Evolutionary conservation across 257 asterid genomes (phyloP).

Genomic region (Leptodermis oblonga): DNA sequence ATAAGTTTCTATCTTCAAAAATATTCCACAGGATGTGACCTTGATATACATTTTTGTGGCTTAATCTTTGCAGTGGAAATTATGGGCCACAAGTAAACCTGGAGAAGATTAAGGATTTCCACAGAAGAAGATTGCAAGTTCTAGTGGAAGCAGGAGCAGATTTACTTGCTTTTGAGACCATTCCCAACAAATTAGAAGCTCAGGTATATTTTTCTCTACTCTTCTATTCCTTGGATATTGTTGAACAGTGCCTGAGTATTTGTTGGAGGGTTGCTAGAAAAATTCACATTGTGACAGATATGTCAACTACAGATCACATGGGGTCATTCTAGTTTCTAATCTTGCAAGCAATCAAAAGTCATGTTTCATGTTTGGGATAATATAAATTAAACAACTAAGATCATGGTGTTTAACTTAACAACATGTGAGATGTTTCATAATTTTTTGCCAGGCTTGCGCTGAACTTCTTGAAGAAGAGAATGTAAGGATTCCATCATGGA

Average conservation of each 20-base stretch:
- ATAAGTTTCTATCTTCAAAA: background rate
- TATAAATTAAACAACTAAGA: too few species aligned
- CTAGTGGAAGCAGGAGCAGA: conserved; percentile 74
- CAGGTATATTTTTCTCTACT: conserved; percentile 34
- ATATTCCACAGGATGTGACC: background rate
- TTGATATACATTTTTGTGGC: background rate
- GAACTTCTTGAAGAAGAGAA: conserved; percentile 73
- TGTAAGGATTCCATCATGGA: conserved; percentile 73
- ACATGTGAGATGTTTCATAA: background rate
- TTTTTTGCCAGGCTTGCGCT: conserved; percentile 52
- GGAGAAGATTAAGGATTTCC: conserved; percentile 69
- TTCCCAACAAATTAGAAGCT: conserved; percentile 87
- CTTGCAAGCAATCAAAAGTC: conserved; percentile 8
- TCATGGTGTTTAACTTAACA: too few species aligned
- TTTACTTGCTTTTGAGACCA: conserved; percentile 81
- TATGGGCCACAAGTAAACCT: conserved; percentile 45
- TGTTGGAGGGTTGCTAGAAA: background rate
- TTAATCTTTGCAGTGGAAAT: conserved; percentile 45
- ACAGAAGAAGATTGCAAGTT: conserved; percentile 70
- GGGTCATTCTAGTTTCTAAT: background rate
- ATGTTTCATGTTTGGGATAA: conserved; percentile 3
- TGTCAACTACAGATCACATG: background rate
- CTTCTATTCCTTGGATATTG: background rate
- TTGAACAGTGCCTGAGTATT: too few species aligned
- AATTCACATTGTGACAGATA: background rate